Conservation (phyloP, 2,329 filamentous ascomycete genomes). For the Helotiales sp. region DNA sequence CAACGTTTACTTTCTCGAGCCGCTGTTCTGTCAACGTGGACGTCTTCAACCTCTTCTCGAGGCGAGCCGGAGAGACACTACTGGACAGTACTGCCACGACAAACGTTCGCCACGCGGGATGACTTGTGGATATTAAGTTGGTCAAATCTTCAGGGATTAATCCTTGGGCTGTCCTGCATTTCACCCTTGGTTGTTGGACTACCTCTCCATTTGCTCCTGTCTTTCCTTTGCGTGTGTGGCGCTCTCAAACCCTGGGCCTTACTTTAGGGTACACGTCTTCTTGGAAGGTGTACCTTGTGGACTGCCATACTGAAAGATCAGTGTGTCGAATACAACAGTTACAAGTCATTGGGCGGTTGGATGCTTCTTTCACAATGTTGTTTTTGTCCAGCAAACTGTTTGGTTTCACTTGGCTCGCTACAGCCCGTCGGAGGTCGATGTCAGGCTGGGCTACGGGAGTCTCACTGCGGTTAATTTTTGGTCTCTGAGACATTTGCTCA, state of each 20-base stretch:
- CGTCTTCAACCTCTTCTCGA: slow-evolving; percentile 3
- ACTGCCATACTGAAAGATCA: not conserved
- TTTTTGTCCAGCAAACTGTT: not conserved
- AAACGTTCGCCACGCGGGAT: slow-evolving; percentile 10
- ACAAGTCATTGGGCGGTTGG: not conserved
- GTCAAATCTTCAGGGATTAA: not conserved
- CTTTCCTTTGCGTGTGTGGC: not conserved
- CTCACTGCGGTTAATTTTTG: not conserved
- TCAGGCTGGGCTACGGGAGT: not conserved
- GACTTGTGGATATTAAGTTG: not conserved
- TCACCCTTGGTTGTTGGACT: not conserved
- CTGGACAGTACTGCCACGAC: too few relatives aligned
- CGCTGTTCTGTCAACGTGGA: not conserved
- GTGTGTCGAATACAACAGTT: not conserved
- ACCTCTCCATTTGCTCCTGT: not conserved
- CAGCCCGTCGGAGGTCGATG: not conserved
- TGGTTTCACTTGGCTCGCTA: too few relatives aligned
- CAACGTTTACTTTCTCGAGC: not conserved
- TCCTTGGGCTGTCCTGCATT: slow-evolving; percentile 1
- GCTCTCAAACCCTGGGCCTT: not conserved
- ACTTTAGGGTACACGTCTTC: not conserved
- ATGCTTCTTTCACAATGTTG: not conserved
- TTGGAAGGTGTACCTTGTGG: not conserved
- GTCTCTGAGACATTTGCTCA: not conserved
- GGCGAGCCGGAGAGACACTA: slow-evolving; percentile 13